phyloP scores from a whole-genome alignment of 805 yeast species.

The Metschnikowia matae region DNA sequence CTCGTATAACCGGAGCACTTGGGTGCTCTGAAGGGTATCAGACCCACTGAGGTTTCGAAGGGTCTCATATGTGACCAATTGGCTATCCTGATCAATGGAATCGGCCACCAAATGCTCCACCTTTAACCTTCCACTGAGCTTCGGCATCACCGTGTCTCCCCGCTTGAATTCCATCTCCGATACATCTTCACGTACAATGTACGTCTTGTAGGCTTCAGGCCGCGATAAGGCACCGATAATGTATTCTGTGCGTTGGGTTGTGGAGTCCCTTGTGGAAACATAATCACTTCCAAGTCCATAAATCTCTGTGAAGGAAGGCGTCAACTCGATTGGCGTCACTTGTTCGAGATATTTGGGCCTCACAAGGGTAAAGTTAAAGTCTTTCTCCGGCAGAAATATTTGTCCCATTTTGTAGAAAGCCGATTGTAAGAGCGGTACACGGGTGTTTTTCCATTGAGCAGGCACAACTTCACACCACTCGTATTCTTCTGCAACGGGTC shows the following conservation, averaged over 20 bases:
- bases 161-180: conserved; percentile 4
- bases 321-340: conserved; percentile 25
- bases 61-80: conserved; percentile 25
- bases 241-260: conserved; percentile 25
- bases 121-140: conserved; percentile 39
- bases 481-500: conserved; percentile 13
- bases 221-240: conserved; percentile 27
- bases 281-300: conserved; percentile 26
- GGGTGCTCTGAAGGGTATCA: background rate
- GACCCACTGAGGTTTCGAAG: conserved; percentile 13
- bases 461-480: conserved; percentile 32
- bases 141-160: conserved; percentile 38
- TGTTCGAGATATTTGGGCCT: conserved; percentile 36
- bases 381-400: conserved; percentile 45
- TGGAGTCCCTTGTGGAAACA: conserved; percentile 24
- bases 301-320: conserved; percentile 23
- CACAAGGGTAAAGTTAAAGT: conserved; percentile 36
- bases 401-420: conserved; percentile 33
- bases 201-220: conserved; percentile 24
- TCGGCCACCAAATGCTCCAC: conserved; percentile 45
- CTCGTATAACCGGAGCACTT: conserved; percentile 24
- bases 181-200: conserved; percentile 12
- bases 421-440: conserved; percentile 28
- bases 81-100: conserved; percentile 38
- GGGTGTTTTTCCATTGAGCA: conserved; percentile 11